Evolutionary conservation across 2,329 filamentous ascomycete species (phyloP).

Genomic region (Berkeleyomyces rouxiae): DNA sequence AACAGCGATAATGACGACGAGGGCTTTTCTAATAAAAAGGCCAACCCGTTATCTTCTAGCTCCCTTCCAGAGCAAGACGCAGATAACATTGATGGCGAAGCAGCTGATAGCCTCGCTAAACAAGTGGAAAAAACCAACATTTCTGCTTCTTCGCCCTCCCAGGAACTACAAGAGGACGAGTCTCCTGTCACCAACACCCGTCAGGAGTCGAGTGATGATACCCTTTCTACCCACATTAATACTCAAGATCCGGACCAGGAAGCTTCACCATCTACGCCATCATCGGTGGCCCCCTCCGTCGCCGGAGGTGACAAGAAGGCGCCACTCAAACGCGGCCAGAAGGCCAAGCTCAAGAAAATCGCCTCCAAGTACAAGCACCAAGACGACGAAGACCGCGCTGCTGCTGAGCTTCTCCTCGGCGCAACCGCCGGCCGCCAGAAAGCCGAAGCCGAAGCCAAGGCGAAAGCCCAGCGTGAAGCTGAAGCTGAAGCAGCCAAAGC

Average conservation of each 20-base stretch:
- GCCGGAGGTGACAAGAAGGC: slow-evolving; percentile 28
- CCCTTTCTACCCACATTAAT: too few relatives aligned
- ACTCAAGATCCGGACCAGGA: slow-evolving; percentile 14
- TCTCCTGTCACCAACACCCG: background rate
- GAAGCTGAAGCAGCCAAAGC: slow-evolving; percentile 48
- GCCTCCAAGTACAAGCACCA: slow-evolving; percentile 83
- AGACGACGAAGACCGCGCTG: slow-evolving; percentile 78
- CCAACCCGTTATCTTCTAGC: slow-evolving; percentile 4
- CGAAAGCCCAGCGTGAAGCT: slow-evolving; percentile 52
- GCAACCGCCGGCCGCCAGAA: slow-evolving; percentile 50
- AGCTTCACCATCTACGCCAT: slow-evolving; percentile 12
- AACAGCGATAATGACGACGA: background rate
- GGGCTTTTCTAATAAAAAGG: background rate
- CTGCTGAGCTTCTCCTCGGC: slow-evolving; percentile 78
- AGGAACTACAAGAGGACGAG: background rate
- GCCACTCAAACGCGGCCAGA: slow-evolving; percentile 53
- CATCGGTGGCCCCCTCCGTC: slow-evolving; percentile 11
- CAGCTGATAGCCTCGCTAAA: background rate
- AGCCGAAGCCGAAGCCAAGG: slow-evolving; percentile 49
- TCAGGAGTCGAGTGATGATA: background rate
- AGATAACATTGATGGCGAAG: background rate
- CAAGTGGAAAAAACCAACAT: background rate
- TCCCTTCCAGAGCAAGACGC: background rate
- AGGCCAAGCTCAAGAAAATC: slow-evolving; percentile 70
- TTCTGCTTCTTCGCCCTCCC: background rate